Base-by-base conservation (phyloP, 2,329 filamentous ascomycete genomes). In the Ophiobolus disseminans region DNA sequence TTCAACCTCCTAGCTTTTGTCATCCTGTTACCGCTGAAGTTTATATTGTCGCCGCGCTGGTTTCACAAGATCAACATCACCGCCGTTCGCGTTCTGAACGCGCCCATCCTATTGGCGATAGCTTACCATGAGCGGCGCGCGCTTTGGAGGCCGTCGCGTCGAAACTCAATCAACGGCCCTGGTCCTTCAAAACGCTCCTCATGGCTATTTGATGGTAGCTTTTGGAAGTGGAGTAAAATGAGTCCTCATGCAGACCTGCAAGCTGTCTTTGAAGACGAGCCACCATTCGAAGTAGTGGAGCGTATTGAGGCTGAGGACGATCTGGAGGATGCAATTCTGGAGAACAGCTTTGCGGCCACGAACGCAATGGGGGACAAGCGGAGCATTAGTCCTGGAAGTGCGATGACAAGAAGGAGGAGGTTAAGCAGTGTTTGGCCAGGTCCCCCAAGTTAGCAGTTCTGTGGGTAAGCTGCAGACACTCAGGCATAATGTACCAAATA, bases 1-100 rank as follows among this genome's bases (percentile, higher is more conserved):
- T 91, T 94, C 74, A 95, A 95, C 65, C 84, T 95, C 50, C 73
- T 92, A 16, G 90, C 90, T 17, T 79, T 94, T 21, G 75, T 90
- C 50, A 68, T 91, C 21, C 79, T 94, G 13, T 79, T 93, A 2
- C 90, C 90, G 0, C 80, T 94, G 52, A 91, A 91, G 62, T 89
- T 89, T 62, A 61, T 89, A n/a, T 78, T 91, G 26, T 86, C 85
- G n/a, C 85, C 88, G 0, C 85, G 90, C 35, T 93, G 89, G 89
- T 94, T 94, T 68, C 90, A 95, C 77, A 94, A 93, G 74, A 88
- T 93, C 63, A 91, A 95, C 67, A 89, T 95, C 48, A 84, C 86
- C 48, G 83, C 84, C 8, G 87, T 94, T 17, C 85, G 89, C 28
- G 75, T 86, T 7, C 80, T 92, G 62, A 94, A 94, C 70, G 79